phyloP scores from a whole-genome alignment of 2,329 filamentous ascomycete species.

The Colletotrichum neosansevieriae region DNA sequence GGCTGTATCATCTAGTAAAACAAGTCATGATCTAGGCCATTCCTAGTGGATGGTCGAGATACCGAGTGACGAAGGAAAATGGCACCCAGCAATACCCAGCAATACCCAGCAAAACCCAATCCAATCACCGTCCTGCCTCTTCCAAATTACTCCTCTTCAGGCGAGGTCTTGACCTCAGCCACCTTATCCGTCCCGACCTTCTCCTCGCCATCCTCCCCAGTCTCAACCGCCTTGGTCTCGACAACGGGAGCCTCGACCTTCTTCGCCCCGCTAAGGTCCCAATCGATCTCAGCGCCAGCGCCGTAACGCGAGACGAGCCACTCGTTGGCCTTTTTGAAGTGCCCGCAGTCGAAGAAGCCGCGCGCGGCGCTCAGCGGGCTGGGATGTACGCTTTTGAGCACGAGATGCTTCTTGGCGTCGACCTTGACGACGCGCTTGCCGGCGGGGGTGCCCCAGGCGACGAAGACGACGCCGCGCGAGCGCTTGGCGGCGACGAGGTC shows the following conservation, averaged over 20 bases:
- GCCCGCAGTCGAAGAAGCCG: constrained; percentile 86
- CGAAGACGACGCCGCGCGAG: constrained; percentile 86
- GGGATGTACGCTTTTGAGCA: constrained; percentile 89
- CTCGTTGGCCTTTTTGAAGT: constrained; percentile 85
- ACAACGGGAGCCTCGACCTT: constrained; percentile 31
- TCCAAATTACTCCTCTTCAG: constrained; percentile 37
- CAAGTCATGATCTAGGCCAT: constrained; percentile 8
- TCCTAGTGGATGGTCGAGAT: neutral
- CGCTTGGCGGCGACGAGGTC: constrained; percentile 85
- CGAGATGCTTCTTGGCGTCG: constrained; percentile 79
- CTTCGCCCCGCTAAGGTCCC: constrained; percentile 67
- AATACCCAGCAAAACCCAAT: neutral
- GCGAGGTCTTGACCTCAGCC: constrained; percentile 37
- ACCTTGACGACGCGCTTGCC: constrained; percentile 82
- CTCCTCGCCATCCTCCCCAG: constrained; percentile 10
- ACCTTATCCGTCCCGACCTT: constrained; percentile 40
- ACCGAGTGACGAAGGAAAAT: neutral
- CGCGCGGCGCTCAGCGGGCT: constrained; percentile 88
- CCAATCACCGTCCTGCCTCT: constrained; percentile 36
- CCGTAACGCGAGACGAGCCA: constrained; percentile 88
- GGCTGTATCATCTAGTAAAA: constrained; percentile 30
- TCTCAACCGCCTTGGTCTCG: constrained; percentile 39
- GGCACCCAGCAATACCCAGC: neutral
- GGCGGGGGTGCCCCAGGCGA: constrained; percentile 93
- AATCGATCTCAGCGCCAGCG: constrained; percentile 83